Evolutionary conservation across 495 filamentous ascomycete genomes (phyloP).

Genomic region (Podospora pseudopauciseta): DNA sequence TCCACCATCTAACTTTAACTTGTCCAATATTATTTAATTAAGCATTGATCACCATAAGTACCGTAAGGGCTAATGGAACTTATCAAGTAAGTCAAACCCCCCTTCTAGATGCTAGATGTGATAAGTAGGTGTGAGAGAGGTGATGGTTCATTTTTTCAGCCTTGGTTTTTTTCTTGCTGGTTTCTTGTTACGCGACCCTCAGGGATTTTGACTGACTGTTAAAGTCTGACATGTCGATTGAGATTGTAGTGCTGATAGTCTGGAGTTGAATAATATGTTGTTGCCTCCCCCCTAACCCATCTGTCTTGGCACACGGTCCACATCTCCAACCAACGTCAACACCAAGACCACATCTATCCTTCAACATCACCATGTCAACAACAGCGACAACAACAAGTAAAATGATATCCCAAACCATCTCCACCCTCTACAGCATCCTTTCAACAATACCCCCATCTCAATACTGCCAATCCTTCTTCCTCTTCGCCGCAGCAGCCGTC

Average conservation of each 20-base stretch:
- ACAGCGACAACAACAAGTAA: not conserved
- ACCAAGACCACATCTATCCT: not conserved
- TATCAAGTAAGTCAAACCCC: not conserved
- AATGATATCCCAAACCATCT: not conserved
- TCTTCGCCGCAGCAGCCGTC: conserved; percentile 38
- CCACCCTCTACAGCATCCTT: not conserved
- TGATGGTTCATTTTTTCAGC: not conserved
- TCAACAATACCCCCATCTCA: conserved; percentile 17
- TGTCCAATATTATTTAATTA: no score
- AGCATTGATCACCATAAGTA: no score
- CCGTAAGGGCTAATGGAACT: not conserved
- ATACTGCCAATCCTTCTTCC: conserved; percentile 48
- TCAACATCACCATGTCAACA: not conserved
- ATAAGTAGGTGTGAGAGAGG: not conserved
- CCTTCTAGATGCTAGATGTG: not conserved
- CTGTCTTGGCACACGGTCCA: not conserved
- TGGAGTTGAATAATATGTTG: not conserved
- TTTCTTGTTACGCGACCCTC: not conserved
- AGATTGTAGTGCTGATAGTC: not conserved
- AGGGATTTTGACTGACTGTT: not conserved
- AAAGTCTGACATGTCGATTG: not conserved
- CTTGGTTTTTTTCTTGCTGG: not conserved
- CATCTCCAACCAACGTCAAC: not conserved
- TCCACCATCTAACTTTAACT: no score
- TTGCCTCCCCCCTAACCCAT: not conserved